phyloP scores from a whole-genome alignment of 371 early-diverging fungal genomes.

The Mucor piriformis region DNA sequence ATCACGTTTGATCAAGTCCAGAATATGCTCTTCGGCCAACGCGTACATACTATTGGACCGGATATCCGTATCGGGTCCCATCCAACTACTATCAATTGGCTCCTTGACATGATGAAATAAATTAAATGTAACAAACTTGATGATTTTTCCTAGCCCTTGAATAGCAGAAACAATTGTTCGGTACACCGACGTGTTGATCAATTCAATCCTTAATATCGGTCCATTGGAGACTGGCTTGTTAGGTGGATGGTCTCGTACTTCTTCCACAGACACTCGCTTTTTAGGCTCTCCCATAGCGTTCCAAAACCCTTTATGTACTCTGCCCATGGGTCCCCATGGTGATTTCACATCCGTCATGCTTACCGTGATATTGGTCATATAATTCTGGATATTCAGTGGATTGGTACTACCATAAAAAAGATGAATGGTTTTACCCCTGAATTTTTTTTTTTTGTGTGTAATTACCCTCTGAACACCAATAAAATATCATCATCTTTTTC shows the following conservation, averaged over 20 bases:
- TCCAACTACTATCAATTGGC: constrained; percentile 49
- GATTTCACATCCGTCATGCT: constrained; percentile 52
- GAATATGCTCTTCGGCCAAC: constrained; percentile 44
- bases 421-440: background rate
- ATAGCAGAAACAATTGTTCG: constrained; percentile 42
- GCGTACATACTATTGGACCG: constrained; percentile 41
- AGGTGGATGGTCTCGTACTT: background rate
- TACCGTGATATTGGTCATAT: constrained; percentile 58
- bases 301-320: constrained; percentile 65
- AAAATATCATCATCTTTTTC: constrained; percentile 65
- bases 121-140: constrained; percentile 32
- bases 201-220: constrained; percentile 35
- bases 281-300: constrained; percentile 58
- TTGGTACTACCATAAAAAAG: constrained; percentile 42
- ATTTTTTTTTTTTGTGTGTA: background rate
- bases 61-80: constrained; percentile 41
- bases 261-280: background rate
- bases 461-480: constrained; percentile 60
- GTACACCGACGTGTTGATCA: constrained; percentile 42
- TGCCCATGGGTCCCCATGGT: constrained; percentile 54
- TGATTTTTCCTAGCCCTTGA: constrained; percentile 33
- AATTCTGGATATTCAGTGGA: constrained; percentile 65
- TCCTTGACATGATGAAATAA: constrained; percentile 45
- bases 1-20: constrained; percentile 24
- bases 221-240: background rate